phyloP scores from a whole-genome alignment of 768 basidiomycete species.

The Cytidiella melzeri region DNA sequence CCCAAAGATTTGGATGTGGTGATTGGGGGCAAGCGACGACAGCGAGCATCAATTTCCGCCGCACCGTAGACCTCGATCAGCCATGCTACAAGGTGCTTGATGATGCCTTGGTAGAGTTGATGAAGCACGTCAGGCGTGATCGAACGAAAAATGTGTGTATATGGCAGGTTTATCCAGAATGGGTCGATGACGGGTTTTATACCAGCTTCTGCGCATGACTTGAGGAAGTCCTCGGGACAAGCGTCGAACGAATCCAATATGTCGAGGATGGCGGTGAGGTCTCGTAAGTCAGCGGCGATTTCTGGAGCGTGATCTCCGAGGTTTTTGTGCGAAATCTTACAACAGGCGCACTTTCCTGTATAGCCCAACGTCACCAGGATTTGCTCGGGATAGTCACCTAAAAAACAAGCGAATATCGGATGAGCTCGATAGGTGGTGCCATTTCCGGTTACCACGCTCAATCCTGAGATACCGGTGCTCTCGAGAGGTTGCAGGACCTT shows the following conservation, averaged over 20 bases:
- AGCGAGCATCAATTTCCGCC: slow-evolving; percentile 16
- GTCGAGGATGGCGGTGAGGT: slow-evolving; percentile 5
- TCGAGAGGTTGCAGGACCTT: slow-evolving; percentile 11
- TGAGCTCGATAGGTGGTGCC: slow-evolving; percentile 15
- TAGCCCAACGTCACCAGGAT: slow-evolving; percentile 18
- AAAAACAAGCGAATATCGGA: slow-evolving; percentile 18
- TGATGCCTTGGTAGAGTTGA: slow-evolving; percentile 24
- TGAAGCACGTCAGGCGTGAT: slow-evolving; percentile 27
- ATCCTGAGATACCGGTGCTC: slow-evolving; percentile 9
- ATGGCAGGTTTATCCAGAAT: slow-evolving; percentile 22
- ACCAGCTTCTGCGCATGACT: slow-evolving; percentile 11
- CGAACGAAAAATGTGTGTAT: slow-evolving; percentile 18
- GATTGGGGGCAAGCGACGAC: slow-evolving; percentile 18
- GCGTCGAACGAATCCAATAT: slow-evolving; percentile 3
- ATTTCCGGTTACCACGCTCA: slow-evolving; percentile 17
- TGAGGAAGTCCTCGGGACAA: slow-evolving; percentile 1
- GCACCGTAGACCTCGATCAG: slow-evolving; percentile 8
- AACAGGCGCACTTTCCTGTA: slow-evolving; percentile 17
- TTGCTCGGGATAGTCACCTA: slow-evolving; percentile 24
- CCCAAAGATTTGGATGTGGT: slow-evolving; percentile 16
- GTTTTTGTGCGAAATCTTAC: slow-evolving; percentile 5
- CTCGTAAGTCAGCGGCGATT: slow-evolving; percentile 3
- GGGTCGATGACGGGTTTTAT: slow-evolving; percentile 20
- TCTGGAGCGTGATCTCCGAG: slow-evolving; percentile 7
- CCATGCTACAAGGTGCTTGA: slow-evolving; percentile 25